Percentiles rank a stretch among this genome's conserved stretches.
phyloP scores from a whole-genome alignment of 2,329 filamentous ascomycete species.

The Claviceps monticola region DNA sequence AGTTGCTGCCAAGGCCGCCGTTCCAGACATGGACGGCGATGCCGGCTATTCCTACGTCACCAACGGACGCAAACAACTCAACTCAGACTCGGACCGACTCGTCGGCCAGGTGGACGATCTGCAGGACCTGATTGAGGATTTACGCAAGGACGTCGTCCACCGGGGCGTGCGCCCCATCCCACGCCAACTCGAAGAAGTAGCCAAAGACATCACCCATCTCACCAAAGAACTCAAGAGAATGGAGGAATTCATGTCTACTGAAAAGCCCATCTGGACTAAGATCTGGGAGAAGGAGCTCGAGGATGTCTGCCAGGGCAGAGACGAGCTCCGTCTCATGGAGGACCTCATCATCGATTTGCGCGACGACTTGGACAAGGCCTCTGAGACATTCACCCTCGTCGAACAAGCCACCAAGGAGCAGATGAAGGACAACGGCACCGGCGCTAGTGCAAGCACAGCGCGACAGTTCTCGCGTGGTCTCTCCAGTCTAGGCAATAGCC shows the following conservation, averaged over 20 bases:
- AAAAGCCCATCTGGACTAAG: constrained; percentile 97
- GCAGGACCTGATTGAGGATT: constrained; percentile 92
- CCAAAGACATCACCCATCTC: constrained; percentile 71
- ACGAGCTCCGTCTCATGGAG: constrained; percentile 91
- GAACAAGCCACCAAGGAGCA: constrained; percentile 98
- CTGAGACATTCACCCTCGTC: constrained; percentile 84
- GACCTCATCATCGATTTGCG: constrained; percentile 84
- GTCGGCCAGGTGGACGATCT: constrained; percentile 89
- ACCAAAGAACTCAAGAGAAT: constrained; percentile 84
- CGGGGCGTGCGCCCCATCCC: constrained; percentile 85
- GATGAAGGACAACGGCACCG: constrained; percentile 57
- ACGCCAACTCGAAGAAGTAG: constrained; percentile 75
- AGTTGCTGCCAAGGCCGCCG: constrained; percentile 52
- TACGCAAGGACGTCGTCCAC: constrained; percentile 90
- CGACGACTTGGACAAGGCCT: constrained; percentile 89
- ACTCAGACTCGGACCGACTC: constrained; percentile 75
- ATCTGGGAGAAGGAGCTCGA: constrained; percentile 98
- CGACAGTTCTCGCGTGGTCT: constrained; percentile 43
- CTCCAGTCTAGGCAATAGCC: constrained; percentile 35
- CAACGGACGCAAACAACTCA: constrained; percentile 73
- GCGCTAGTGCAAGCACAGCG: constrained; percentile 34
- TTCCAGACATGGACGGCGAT: constrained; percentile 61
- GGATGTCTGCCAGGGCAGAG: constrained; percentile 87
- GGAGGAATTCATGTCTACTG: constrained; percentile 78
- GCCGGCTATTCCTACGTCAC: constrained; percentile 78